Evolutionary conservation across 495 filamentous ascomycete genomes (phyloP).

Genomic region (Parathielavia appendiculata): DNA sequence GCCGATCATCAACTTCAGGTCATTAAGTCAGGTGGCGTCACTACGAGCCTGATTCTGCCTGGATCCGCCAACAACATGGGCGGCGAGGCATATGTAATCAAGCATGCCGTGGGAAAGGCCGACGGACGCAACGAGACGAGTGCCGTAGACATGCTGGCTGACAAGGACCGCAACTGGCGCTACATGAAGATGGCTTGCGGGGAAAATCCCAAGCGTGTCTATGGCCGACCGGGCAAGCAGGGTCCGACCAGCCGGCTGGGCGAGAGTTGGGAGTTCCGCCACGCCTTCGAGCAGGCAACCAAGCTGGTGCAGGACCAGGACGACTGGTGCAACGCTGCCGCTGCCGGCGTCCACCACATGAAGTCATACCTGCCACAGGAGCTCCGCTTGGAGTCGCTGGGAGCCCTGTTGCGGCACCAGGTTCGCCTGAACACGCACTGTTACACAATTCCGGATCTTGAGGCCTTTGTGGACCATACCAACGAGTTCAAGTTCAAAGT

Average conservation of each 20-base stretch:
- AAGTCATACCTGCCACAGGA: slow-evolving; percentile 48
- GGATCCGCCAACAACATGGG: slow-evolving; percentile 64
- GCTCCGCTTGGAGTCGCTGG: slow-evolving; percentile 52
- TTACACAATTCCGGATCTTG: slow-evolving; percentile 60
- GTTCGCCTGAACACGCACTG: slow-evolving; percentile 61
- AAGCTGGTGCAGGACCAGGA: slow-evolving; percentile 50
- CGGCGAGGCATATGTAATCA: slow-evolving; percentile 60
- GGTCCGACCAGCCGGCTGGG: slow-evolving; percentile 48
- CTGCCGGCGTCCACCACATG: slow-evolving; percentile 36
- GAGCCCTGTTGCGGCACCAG: slow-evolving; percentile 55
- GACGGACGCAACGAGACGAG: slow-evolving; percentile 51
- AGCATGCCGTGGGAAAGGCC: slow-evolving; percentile 48
- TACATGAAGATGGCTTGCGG: slow-evolving; percentile 73
- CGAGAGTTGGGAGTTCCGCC: slow-evolving; percentile 59
- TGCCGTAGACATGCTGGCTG: slow-evolving; percentile 44
- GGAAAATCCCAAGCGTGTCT: slow-evolving; percentile 56
- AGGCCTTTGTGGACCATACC: slow-evolving; percentile 56
- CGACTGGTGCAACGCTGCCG: slow-evolving; percentile 54
- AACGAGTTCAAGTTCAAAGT: slow-evolving; percentile 61
- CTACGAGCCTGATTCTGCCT: slow-evolving; percentile 59
- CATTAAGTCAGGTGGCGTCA: slow-evolving; percentile 65
- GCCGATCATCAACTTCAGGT: slow-evolving; percentile 51
- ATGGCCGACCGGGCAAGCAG: slow-evolving; percentile 39
- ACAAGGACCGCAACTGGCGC: slow-evolving; percentile 47
- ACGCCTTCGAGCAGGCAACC: slow-evolving; percentile 55